Percentiles rank a stretch among this genome's conserved stretches.
phyloP scores from a whole-genome alignment of 2,329 filamentous ascomycete species.

The Verticillium alfalfae region DNA sequence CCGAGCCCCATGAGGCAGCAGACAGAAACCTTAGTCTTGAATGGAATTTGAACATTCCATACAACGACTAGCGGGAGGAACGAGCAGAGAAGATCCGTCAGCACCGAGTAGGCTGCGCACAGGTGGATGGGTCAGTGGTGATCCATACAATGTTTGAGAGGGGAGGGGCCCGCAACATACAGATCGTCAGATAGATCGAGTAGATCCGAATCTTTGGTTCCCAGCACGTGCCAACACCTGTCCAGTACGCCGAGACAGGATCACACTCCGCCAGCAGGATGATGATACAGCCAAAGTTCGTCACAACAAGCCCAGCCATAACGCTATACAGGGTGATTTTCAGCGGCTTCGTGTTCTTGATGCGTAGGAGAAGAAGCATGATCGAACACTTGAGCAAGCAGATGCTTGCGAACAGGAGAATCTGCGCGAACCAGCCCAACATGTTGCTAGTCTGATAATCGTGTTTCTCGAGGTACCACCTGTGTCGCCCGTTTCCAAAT shows the following conservation, averaged over 20 bases:
- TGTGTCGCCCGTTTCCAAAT: constrained; percentile 31
- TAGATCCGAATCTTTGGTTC: constrained; percentile 24
- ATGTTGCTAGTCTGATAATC: constrained; percentile 28
- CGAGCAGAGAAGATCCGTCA: constrained; percentile 18
- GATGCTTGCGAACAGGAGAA: constrained; percentile 31
- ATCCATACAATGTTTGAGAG: neutral
- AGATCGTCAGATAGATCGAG: constrained; percentile 24
- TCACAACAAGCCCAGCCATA: constrained; percentile 23
- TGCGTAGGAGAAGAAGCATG: constrained; percentile 31
- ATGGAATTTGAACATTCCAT: constrained; percentile 23
- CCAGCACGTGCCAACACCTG: constrained; percentile 21
- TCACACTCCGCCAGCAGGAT: constrained; percentile 25
- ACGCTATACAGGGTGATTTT: constrained; percentile 22
- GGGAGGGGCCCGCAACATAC: constrained; percentile 5
- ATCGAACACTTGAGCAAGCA: constrained; percentile 35
- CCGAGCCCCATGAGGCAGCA: constrained; percentile 27
- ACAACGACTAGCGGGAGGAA: constrained; percentile 23
- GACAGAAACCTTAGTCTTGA: constrained; percentile 21
- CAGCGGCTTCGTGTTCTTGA: constrained; percentile 27
- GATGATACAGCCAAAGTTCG: constrained; percentile 22
- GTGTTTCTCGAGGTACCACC: constrained; percentile 22
- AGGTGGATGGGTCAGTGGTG: neutral
- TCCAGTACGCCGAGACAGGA: constrained; percentile 24
- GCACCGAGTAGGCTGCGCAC: constrained; percentile 15
- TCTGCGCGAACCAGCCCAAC: constrained; percentile 31